A percentile compares a stretch with the other conserved stretches of the same genome.
Conservation (phyloP, 768 basidiomycete genomes). For the Gloeopeniophorella convolvens region DNA sequence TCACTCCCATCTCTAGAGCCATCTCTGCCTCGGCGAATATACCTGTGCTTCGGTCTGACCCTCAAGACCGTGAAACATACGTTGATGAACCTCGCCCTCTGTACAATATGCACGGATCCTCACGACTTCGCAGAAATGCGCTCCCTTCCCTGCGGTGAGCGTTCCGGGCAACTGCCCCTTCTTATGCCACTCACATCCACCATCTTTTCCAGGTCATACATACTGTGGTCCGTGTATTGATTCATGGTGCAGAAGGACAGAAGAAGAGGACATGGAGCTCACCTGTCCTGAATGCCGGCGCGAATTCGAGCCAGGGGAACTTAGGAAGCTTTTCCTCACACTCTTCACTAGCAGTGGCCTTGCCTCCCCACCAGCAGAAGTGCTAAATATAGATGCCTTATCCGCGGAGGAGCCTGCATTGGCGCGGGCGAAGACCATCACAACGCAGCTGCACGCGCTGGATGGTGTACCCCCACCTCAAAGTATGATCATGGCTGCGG, state of each 20-base stretch:
- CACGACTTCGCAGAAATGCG: conserved; percentile 3
- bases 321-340: conserved; percentile 6
- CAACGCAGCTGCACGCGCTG: conserved; percentile 1
- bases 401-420: too few species aligned
- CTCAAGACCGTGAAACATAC: neutral
- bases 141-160: conserved; percentile 12
- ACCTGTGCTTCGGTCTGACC: too few species aligned
- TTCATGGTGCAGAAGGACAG: neutral
- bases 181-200: neutral
- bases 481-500: conserved; percentile 6
- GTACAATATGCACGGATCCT: conserved; percentile 12
- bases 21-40: too few species aligned
- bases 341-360: neutral
- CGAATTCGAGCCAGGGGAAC: neutral
- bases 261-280: neutral
- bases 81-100: conserved; percentile 2
- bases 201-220: conserved; percentile 1
- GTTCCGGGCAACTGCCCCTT: neutral
- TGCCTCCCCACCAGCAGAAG: neutral
- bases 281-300: conserved; percentile 12
- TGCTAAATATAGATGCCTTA: too few species aligned
- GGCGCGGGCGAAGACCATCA: conserved; percentile 11
- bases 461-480: neutral
- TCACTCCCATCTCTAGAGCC: too few species aligned
- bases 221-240: conserved; percentile 12